Conservation (phyloP, 2,329 filamentous ascomycete genomes). For the Colletotrichum lindemuthianum region DNA sequence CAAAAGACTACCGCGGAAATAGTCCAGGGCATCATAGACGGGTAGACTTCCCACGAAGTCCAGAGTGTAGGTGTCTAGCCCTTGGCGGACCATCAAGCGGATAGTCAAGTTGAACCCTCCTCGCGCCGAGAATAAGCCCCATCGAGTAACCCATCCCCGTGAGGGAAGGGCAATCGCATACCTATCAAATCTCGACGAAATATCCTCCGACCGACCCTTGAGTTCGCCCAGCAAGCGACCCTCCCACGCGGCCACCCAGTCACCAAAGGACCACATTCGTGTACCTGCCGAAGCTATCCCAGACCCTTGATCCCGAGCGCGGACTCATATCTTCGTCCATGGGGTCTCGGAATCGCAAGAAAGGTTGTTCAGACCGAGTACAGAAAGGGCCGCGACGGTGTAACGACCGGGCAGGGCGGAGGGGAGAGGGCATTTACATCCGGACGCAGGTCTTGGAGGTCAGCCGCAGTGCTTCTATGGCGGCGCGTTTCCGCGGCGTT, state of each 20-base stretch:
- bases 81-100: slow-evolving; percentile 8
- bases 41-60: slow-evolving; percentile 55
- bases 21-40: slow-evolving; percentile 39
- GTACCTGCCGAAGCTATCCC: slow-evolving; percentile 34
- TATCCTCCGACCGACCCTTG: slow-evolving; percentile 60
- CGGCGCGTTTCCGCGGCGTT: slow-evolving; percentile 95
- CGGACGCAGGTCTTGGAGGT: slow-evolving; percentile 72
- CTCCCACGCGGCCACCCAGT: slow-evolving; percentile 40
- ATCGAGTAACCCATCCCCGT: slow-evolving; percentile 88
- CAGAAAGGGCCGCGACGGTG: slow-evolving; percentile 48
- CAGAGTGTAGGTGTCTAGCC: slow-evolving; percentile 45
- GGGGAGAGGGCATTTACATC: slow-evolving; percentile 45
- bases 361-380: slow-evolving; percentile 17
- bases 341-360: slow-evolving; percentile 53
- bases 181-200: slow-evolving; percentile 95
- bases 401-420: slow-evolving; percentile 56
- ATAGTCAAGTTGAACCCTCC: slow-evolving; percentile 66
- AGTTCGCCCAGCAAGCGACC: slow-evolving; percentile 41
- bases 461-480: slow-evolving; percentile 99
- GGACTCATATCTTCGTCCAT: slow-evolving; percentile 94
- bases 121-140: slow-evolving; percentile 99
- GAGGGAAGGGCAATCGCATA: slow-evolving; percentile 87
- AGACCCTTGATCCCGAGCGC: slow-evolving; percentile 51
- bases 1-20: slow-evolving; percentile 35
- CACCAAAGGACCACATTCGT: slow-evolving; percentile 38